Conservation (phyloP, 2,329 filamentous ascomycete genomes). For the Botrytis pseudocinerea region DNA sequence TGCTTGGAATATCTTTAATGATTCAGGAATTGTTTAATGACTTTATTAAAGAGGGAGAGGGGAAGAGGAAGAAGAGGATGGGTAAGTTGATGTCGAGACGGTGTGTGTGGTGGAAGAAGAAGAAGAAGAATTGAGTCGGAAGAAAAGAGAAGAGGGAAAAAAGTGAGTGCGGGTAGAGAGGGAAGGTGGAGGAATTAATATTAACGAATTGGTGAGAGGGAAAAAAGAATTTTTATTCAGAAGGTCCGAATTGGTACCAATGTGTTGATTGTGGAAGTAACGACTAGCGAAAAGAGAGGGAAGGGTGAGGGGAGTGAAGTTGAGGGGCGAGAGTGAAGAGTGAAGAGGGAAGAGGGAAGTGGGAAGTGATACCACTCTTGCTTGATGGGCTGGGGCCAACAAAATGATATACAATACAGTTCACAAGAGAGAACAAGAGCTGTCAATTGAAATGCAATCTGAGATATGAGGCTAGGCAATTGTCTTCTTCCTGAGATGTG, state of each 20-base stretch:
- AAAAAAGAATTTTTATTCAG: neutral
- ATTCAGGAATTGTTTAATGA: neutral
- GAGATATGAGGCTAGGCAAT: neutral
- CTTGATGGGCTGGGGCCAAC: neutral
- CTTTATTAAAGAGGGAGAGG: conserved; percentile 3
- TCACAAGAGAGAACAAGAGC: neutral
- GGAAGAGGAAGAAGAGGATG: conserved; percentile 11
- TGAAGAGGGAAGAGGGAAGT: neutral
- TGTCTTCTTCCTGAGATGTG: neutral
- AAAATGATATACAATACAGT: neutral
- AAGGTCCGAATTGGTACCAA: conserved; percentile 6
- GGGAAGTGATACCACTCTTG: neutral
- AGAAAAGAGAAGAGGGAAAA: neutral
- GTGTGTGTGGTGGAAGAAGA: conserved; percentile 11
- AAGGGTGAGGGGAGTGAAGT: neutral
- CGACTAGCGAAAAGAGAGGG: neutral
- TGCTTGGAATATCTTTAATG: conserved; percentile 3
- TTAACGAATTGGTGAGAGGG: neutral
- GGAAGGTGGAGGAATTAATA: neutral
- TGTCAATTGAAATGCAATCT: neutral
- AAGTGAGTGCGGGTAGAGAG: neutral
- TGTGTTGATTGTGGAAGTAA: conserved; percentile 2
- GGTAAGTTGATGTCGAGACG: conserved; percentile 20
- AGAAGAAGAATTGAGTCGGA: neutral
- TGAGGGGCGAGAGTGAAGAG: neutral